Conservation (phyloP, 164 flowering plant genomes). For the Hamamelis virginiana region DNA sequence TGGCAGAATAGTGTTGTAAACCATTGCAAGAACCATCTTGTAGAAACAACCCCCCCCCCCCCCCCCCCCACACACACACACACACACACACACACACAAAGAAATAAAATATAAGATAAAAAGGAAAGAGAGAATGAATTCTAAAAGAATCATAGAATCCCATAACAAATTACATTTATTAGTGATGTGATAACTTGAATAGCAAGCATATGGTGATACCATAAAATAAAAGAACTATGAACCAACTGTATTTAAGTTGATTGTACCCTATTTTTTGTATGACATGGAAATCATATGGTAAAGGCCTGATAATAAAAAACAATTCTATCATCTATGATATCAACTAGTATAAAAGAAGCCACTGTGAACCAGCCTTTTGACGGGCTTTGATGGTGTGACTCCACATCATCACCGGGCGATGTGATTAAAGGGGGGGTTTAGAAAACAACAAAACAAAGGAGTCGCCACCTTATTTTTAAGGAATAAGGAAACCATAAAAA, state of each 20-base stretch:
- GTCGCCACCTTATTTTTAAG: too few species aligned
- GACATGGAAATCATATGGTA: too few species aligned
- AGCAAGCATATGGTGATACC: neutral
- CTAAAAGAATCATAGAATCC: neutral
- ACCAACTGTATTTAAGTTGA: neutral
- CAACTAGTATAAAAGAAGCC: neutral
- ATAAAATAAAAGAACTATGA: neutral
- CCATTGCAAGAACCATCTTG: constrained; percentile 99
- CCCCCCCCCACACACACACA: too few species aligned
- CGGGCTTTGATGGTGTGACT: too few species aligned
- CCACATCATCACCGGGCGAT: too few species aligned
- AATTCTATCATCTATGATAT: neutral
- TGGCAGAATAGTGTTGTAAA: constrained; percentile 98
- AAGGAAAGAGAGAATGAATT: neutral
- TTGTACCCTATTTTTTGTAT: neutral
- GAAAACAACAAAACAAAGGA: too few species aligned
- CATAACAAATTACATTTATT: neutral
- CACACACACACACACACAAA: too few species aligned
- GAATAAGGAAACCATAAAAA: too few species aligned
- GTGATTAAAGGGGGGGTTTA: too few species aligned
- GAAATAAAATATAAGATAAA: neutral
- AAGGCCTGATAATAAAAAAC: neutral
- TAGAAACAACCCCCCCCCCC: constrained; percentile 9
- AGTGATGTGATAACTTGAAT: neutral
- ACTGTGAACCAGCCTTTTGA: too few species aligned